Percentiles rank a stretch among this genome's conserved stretches.
Evolutionary conservation across 345 rosid species (phyloP).

Genomic region (Lumnitzera racemosa): DNA sequence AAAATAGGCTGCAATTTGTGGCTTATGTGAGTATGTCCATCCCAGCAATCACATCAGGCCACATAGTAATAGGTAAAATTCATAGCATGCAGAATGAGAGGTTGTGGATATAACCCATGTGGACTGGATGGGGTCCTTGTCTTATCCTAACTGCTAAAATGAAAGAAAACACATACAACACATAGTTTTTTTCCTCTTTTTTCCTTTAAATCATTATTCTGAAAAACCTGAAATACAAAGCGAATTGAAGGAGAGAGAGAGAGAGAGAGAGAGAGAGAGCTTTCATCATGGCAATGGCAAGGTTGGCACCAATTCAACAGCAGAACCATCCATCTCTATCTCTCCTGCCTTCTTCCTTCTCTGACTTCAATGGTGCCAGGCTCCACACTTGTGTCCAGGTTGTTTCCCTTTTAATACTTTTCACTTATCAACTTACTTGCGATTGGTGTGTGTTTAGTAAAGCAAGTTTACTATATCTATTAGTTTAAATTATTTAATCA

Average conservation of each 20-base stretch:
- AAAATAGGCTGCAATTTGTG: too few relatives aligned
- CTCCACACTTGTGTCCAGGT: slow-evolving; percentile 68
- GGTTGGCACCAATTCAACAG: slow-evolving; percentile 63
- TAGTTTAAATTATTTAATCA: background rate
- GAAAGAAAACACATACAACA: slow-evolving; percentile 1
- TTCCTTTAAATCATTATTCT: too few relatives aligned
- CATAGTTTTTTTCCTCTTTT: background rate
- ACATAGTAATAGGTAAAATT: background rate
- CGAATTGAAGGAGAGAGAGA: background rate
- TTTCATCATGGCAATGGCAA: slow-evolving; percentile 39
- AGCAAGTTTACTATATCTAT: background rate
- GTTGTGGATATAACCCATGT: slow-evolving; percentile 16
- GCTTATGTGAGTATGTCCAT: too few relatives aligned
- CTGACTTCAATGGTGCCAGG: slow-evolving; percentile 81
- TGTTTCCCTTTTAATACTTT: background rate
- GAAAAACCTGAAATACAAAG: background rate
- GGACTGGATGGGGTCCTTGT: slow-evolving; percentile 18
- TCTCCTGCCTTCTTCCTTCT: slow-evolving; percentile 66
- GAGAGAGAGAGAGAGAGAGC: slow-evolving; percentile 8
- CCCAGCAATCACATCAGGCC: background rate
- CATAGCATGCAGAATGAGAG: slow-evolving; percentile 3
- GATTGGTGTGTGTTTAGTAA: too few relatives aligned
- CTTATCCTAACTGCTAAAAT: slow-evolving; percentile 24
- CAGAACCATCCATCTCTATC: slow-evolving; percentile 46
- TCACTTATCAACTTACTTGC: background rate